Evolutionary conservation across 2,329 filamentous ascomycete species (phyloP), one percentile per base, ranked within the genome.

Genomic region (Lasiodiplodia sp.): DNA sequence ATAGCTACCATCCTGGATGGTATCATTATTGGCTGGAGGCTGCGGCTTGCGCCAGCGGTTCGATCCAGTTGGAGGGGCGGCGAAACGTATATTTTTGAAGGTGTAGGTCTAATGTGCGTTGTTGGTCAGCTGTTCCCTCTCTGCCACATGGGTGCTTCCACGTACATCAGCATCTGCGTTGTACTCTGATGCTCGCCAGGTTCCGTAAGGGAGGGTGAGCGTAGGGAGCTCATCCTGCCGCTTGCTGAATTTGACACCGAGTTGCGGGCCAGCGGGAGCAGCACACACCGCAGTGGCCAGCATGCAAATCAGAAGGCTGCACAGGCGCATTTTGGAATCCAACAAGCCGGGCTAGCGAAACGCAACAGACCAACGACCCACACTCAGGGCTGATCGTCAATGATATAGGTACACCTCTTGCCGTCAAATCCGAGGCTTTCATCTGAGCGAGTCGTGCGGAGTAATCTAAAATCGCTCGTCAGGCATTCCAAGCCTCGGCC

Each of bases 31-130:
- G 14, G 31, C 10, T 3, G 71, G 71, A 6, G 63, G 52, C 47
- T 66, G 57, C 14, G 71, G 71, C 58, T 70, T 70, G 8, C 62
- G 64, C 60, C 65, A 72, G 16, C 71, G 66, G 18, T 79, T 71
- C 44, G 76, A 69, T 1, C 78, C 78, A 2, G 74, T 76, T 3
- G 79, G 77, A 6, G 77, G 73, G 2, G 77, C 74, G 3, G 77
- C 78, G 64, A 76, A 80, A 12, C 79, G 73, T 53, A 72, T 69
- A 47, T 72, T 72, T 31, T 71, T 71, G 68, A 72, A 72, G 3
- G 68, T 67, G 38, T 71, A 72, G 16, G 71, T 66, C 70, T 71
- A 34, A 10, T 34, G 11, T 1, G 4, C 16, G 10, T 6, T 7
- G 56, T 68, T 16, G 62, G 56, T 47, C 37, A 56, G 47, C 44